Conservation (phyloP, 352 stramenopile species). For the Albugo laibachii region DNA sequence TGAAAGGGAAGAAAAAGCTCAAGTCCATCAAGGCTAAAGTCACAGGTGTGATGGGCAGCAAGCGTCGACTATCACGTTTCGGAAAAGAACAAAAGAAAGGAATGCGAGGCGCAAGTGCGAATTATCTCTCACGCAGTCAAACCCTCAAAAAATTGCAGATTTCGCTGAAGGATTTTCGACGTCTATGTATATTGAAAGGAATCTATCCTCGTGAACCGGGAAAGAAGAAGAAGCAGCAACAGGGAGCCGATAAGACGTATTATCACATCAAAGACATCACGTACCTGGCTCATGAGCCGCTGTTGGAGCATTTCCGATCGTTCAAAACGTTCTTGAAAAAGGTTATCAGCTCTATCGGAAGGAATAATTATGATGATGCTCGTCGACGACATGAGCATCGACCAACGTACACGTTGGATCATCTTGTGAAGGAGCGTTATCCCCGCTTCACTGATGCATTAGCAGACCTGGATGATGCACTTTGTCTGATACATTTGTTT, state of each 20-base stretch:
- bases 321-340: slow-evolving; percentile 99
- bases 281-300: slow-evolving; percentile 93
- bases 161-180: slow-evolving; percentile 95
- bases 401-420: slow-evolving; percentile 91
- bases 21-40: slow-evolving; percentile 82
- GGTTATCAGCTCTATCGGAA: slow-evolving; percentile 68
- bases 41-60: slow-evolving; percentile 67
- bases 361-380: slow-evolving; percentile 64
- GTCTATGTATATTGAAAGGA: slow-evolving; percentile 98
- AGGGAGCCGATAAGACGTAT: slow-evolving; percentile 94
- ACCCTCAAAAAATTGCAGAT: slow-evolving; percentile 92
- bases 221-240: slow-evolving; percentile 54
- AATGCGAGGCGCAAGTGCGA: slow-evolving; percentile 63
- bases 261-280: slow-evolving; percentile 99
- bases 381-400: slow-evolving; percentile 71
- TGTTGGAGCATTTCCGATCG: slow-evolving; percentile 96
- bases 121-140: slow-evolving; percentile 91
- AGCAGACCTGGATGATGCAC: slow-evolving; percentile 95
- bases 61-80: slow-evolving; percentile 58
- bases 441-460: slow-evolving; percentile 94
- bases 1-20: slow-evolving; percentile 81
- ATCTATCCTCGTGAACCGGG: slow-evolving; percentile 96
- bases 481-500: slow-evolving; percentile 96
- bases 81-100: slow-evolving; percentile 75
- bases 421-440: slow-evolving; percentile 98